Evolutionary conservation across 2,329 filamentous ascomycete genomes (phyloP), one percentile per base, ranked within the genome.

Genomic region (Dactylellina haptotyla): DNA sequence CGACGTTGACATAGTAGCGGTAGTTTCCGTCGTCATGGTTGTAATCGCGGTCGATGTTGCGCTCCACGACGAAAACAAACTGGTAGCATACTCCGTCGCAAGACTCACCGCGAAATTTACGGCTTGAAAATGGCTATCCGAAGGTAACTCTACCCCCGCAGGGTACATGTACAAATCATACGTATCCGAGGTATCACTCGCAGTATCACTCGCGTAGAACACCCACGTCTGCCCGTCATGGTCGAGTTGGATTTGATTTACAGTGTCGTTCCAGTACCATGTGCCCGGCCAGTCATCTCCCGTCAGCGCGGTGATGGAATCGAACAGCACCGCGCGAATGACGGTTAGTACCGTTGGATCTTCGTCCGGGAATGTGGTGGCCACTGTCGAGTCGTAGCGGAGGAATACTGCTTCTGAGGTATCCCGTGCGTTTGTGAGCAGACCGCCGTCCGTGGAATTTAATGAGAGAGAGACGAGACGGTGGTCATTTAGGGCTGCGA

Each of bases 131-230:
- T 46, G 20, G n/a, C 51, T 58, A 12, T 37, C 53, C 1, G 23
- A 0, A 6, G 41, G 30, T 12, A 66, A 26, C 1, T 41, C 30
- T 10, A 51, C 30, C 32, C 46, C 43, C 45, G 14, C 32, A 4
- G 63, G 63, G 30, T 58, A 43, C 51, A 66, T 66, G 53, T 58
- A 66, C 4, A 66, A 20, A n/a, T 57, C 50, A 16, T 30, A 66
- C 1, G 16, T 46, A 4, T 46, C 41, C 2, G 16, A 30, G 26
- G 20, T 26, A 10, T 3, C 6, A 37, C 39, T 26, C 30, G 32
- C 8, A 45, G 23, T 10, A 14, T 56, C 8, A 9, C 4, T 14
- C 14, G 48, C 20, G 23, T 56, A 16, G 10, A 32, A 23, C 26
- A 10, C 5, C 39, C 37, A 28, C 46, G 6, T 14, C 25, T 48